These are phyloP conservation scores for Aspergillus panamensis DNA, from an alignment of 495 filamentous ascomycete species.

Conservation along the genomic window DNA sequence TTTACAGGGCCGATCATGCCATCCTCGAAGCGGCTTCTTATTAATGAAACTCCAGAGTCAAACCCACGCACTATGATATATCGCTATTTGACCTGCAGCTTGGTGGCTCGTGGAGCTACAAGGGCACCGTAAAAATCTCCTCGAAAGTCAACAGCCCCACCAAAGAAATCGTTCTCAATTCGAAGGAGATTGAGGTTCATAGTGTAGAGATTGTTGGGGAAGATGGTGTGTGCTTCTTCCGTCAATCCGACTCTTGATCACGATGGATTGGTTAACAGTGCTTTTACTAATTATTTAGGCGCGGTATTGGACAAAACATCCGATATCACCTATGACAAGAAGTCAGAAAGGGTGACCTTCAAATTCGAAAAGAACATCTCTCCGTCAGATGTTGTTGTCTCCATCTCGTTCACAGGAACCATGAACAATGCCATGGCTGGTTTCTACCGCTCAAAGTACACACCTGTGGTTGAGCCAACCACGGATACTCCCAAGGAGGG, in stretches of 20 bases:
- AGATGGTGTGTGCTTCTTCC: constrained; percentile 28
- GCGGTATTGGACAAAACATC: constrained; percentile 51
- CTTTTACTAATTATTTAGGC: constrained; percentile 22
- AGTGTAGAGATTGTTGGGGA: constrained; percentile 32
- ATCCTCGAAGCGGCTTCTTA: background rate
- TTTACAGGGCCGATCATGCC: no score
- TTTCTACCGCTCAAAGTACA: constrained; percentile 95
- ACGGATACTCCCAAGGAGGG: constrained; percentile 71
- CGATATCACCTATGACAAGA: constrained; percentile 71
- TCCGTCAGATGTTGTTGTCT: constrained; percentile 59
- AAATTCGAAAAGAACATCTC: constrained; percentile 62
- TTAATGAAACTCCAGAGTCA: constrained; percentile 50
- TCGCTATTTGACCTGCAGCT: constrained; percentile 76
- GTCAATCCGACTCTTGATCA: no score
- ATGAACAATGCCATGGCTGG: constrained; percentile 96
- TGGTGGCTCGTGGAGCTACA: constrained; percentile 69
- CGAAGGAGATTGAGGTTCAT: constrained; percentile 44
- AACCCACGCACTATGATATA: constrained; percentile 81
- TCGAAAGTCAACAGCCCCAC: constrained; percentile 58
- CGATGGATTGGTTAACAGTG: constrained; percentile 9
- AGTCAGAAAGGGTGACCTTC: constrained; percentile 73
- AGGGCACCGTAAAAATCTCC: constrained; percentile 69
- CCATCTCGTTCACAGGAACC: constrained; percentile 74
- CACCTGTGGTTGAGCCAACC: constrained; percentile 64
- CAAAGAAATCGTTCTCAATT: constrained; percentile 72